Percentiles rank a stretch among this genome's conserved stretches.
phyloP scores from a whole-genome alignment of 2,329 filamentous ascomycete species.

The Diaporthe ampelina region DNA sequence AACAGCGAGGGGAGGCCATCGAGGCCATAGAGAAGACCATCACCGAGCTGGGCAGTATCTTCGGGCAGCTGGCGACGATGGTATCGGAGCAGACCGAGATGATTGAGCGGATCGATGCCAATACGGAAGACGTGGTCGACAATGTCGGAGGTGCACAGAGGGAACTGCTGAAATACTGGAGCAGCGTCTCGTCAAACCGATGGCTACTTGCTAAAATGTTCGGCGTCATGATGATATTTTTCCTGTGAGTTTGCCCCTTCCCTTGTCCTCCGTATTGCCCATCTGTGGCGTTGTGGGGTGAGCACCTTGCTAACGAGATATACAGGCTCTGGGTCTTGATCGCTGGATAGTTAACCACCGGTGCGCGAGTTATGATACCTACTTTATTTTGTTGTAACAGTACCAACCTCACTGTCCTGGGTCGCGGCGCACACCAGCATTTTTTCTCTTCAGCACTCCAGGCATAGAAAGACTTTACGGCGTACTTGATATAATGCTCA shows the following conservation, averaged over 20 bases:
- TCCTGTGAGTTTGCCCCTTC: conserved; percentile 65
- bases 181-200: conserved; percentile 90
- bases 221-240: conserved; percentile 95
- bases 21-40: conserved; percentile 98
- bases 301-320: conserved; percentile 39
- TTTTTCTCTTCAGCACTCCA: conserved; percentile 16
- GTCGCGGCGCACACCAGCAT: conserved; percentile 28
- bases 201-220: conserved; percentile 90
- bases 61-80: conserved; percentile 95
- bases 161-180: conserved; percentile 98
- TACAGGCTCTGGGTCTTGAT: conserved; percentile 77
- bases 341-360: conserved; percentile 58
- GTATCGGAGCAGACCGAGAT: conserved; percentile 97
- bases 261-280: neutral
- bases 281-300: neutral
- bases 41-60: conserved; percentile 89
- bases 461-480: conserved; percentile 42
- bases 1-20: conserved; percentile 94
- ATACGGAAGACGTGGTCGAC: conserved; percentile 97
- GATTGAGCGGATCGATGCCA: conserved; percentile 97
- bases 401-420: conserved; percentile 32
- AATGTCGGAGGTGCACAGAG: conserved; percentile 98
- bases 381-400: conserved; percentile 38
- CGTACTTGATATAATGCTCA: conserved; percentile 42
- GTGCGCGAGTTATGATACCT: conserved; percentile 37